These are phyloP conservation scores for Murraya paniculata DNA, from an alignment of 345 rosid species.

Conservation along the genomic window DNA sequence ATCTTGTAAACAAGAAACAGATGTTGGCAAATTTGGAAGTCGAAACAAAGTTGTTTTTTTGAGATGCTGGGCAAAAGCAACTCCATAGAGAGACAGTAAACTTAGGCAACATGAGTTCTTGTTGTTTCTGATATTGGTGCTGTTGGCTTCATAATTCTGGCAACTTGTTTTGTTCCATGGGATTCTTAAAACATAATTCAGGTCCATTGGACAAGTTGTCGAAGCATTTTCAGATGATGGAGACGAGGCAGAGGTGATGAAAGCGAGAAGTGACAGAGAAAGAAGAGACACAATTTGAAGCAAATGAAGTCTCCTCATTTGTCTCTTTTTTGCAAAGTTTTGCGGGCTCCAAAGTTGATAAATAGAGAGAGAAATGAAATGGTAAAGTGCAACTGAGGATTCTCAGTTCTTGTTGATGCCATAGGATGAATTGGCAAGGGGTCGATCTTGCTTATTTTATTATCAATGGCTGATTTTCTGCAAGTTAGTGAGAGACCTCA, in stretches of 20 bases:
- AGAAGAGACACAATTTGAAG: slow-evolving; percentile 6
- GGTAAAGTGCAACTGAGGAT: neutral
- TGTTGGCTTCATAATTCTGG: slow-evolving; percentile 20
- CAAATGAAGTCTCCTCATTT: slow-evolving; percentile 13
- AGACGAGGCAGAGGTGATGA: slow-evolving; percentile 4
- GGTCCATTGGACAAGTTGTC: slow-evolving; percentile 58
- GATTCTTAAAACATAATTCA: slow-evolving; percentile 51
- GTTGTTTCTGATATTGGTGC: neutral
- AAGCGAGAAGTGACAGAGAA: slow-evolving; percentile 8
- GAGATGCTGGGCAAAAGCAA: slow-evolving; percentile 57
- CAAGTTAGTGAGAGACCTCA: neutral
- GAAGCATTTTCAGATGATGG: slow-evolving; percentile 13
- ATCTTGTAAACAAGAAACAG: slow-evolving; percentile 59
- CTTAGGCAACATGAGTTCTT: slow-evolving; percentile 44
- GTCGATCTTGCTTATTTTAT: neutral
- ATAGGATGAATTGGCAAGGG: neutral
- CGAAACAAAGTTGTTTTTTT: slow-evolving; percentile 54
- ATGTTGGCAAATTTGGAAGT: slow-evolving; percentile 51
- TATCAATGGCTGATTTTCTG: neutral
- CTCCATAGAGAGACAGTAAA: slow-evolving; percentile 54
- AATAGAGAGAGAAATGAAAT: no score
- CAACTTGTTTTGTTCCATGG: slow-evolving; percentile 72
- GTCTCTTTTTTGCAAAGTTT: neutral
- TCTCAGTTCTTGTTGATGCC: neutral
- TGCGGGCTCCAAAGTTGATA: neutral